Base-by-base conservation (phyloP, 352 stramenopile species). In the Globisporangium polare region DNA sequence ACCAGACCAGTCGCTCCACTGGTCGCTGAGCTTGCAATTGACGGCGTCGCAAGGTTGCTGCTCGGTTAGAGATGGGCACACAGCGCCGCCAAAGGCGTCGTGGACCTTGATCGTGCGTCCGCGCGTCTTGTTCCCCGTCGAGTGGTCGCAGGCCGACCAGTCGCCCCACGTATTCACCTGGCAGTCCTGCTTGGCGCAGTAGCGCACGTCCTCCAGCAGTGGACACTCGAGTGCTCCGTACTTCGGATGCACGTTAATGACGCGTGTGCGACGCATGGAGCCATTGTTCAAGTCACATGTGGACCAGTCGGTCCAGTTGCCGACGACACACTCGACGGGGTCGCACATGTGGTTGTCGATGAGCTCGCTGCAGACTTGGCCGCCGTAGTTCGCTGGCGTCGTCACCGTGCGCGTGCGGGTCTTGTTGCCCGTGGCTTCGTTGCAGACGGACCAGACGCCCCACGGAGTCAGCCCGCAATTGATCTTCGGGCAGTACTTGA, bases 111-210 rank as follows among this genome's bases (percentile, higher is more conserved):
- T 58, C 0, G 71, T 84, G 9, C 71, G 62, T 1, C 47, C 54
- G 17, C 63, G 68, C 3, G 64, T 68, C 58, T 76, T 79, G 22
- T 63, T 65, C 8, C 65, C 71, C 15, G 60, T 74, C n/a, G 41
- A 27, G 20, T 65, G 13, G 27, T 80, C 74, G 43, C 83, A 87
- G 6, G 67, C 67, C 5, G 75, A 86, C 79, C 80, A 92, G 26
- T 26, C 57, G 2, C 62, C 68, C 77, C 77, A 92, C 2, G 64
- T 24, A 9, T 68, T 68, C 37, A 92, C 72, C 0, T 63, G 71
- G 49, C 83, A 92, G 37, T 84, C 52, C 39, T 86, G 66, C 9
- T 68, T 71, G 2, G 46, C 27, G 39, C 83, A 92, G 5, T 65
- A 76, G 2, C 57, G 54, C 0, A 64, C 67, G 17, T 88, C 66